Percentiles rank a stretch among this genome's conserved stretches.
phyloP scores from a whole-genome alignment of 768 basidiomycete species.

The Lyophyllum shimeji region DNA sequence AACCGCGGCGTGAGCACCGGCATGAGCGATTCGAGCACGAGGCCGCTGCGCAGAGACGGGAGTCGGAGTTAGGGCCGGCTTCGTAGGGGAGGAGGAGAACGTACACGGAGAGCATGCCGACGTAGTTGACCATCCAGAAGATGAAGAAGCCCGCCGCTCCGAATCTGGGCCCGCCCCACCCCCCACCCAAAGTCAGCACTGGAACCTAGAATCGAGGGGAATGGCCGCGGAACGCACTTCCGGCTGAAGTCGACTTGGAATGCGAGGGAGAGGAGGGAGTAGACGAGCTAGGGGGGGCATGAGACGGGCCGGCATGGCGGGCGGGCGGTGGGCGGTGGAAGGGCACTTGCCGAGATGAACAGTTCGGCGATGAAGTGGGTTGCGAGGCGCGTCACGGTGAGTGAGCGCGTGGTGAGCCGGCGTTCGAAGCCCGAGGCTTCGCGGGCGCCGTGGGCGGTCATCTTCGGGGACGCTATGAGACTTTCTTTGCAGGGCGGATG shows the following conservation, averaged over 20 bases:
- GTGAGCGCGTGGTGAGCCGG: constrained; percentile 28
- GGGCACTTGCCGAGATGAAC: constrained; percentile 32
- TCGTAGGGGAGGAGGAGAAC: constrained; percentile 20
- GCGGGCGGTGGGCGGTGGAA: not conserved
- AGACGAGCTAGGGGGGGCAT: constrained; percentile 48
- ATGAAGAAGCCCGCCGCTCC: not conserved
- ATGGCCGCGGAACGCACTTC: constrained; percentile 37
- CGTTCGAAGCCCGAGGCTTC: constrained; percentile 34
- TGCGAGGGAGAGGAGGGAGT: constrained; percentile 57
- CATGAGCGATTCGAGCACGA: constrained; percentile 62
- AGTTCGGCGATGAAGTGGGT: constrained; percentile 35
- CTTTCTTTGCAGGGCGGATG: not conserved
- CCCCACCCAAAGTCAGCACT: too few relatives aligned
- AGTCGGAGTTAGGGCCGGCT: too few relatives aligned
- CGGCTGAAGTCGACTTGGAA: constrained; percentile 59
- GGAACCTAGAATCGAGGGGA: not conserved
- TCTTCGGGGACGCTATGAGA: not conserved
- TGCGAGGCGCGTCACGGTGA: constrained; percentile 33
- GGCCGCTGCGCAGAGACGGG: constrained; percentile 39
- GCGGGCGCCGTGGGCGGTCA: constrained; percentile 34
- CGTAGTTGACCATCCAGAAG: not conserved
- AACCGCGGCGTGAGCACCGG: constrained; percentile 57
- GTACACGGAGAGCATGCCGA: constrained; percentile 38
- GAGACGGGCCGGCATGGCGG: not conserved
- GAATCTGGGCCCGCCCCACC: too few relatives aligned